A percentile compares a stretch with the other conserved stretches of the same genome.
Evolutionary conservation across 495 filamentous ascomycete genomes (phyloP).

Genomic region (Hypoxylon fragiforme): DNA sequence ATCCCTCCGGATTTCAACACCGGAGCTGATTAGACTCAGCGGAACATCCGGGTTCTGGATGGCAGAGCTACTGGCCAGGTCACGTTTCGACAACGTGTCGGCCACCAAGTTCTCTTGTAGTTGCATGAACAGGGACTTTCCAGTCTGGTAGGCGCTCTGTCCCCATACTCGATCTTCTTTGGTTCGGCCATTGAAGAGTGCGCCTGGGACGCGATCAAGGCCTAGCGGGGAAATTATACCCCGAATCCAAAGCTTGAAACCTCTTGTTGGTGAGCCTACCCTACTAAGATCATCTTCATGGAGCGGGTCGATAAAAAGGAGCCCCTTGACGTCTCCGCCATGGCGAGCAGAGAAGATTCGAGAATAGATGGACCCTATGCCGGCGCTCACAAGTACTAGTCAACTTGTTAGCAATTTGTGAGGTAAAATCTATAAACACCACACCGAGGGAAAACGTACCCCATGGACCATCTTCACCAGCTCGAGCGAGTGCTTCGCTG

Average conservation of each 20-base stretch:
- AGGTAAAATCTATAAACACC: too few relatives aligned
- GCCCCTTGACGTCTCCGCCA: slow-evolving; percentile 66
- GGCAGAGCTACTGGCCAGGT: slow-evolving; percentile 71
- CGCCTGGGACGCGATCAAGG: slow-evolving; percentile 73
- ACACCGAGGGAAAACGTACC: slow-evolving; percentile 47
- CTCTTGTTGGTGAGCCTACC: slow-evolving; percentile 66
- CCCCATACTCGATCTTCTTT: slow-evolving; percentile 87
- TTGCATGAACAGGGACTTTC: slow-evolving; percentile 82
- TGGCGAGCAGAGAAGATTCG: slow-evolving; percentile 88
- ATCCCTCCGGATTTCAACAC: slow-evolving; percentile 56
- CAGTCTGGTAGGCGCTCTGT: slow-evolving; percentile 71
- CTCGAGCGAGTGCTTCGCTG: slow-evolving; percentile 77
- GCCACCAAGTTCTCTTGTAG: slow-evolving; percentile 93
- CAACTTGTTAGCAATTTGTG: slow-evolving; percentile 7
- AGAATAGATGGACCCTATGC: slow-evolving; percentile 81
- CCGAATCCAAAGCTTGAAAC: slow-evolving; percentile 82
- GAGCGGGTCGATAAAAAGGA: slow-evolving; percentile 83
- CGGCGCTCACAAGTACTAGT: slow-evolving; percentile 59
- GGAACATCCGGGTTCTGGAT: slow-evolving; percentile 77
- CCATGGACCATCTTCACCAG: slow-evolving; percentile 86
- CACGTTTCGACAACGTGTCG: slow-evolving; percentile 75
- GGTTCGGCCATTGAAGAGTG: slow-evolving; percentile 74
- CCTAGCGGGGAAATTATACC: slow-evolving; percentile 86
- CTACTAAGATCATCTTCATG: slow-evolving; percentile 80
- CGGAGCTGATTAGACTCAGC: slow-evolving; percentile 81